These are phyloP conservation scores for Microstegium vimineum DNA, from an alignment of 176 grass and related monocot genomes.

Conservation along the genomic window DNA sequence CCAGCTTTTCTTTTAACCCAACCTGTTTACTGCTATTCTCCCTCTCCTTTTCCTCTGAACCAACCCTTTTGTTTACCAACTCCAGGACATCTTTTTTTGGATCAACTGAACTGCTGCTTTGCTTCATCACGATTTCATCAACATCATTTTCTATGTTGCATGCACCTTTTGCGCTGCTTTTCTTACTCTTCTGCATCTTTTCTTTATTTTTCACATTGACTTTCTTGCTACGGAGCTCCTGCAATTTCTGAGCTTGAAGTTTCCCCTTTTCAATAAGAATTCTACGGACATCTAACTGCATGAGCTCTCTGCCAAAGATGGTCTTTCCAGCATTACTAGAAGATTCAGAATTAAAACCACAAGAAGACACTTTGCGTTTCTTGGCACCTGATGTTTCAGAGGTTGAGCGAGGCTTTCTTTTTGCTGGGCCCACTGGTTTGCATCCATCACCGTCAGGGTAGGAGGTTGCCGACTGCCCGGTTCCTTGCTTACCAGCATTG, in stretches of 20 bases:
- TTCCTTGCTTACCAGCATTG: constrained; percentile 4
- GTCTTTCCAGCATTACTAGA: constrained; percentile 2
- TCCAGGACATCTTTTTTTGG: constrained; percentile 14
- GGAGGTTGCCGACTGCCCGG: neutral
- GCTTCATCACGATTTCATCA: constrained; percentile 13
- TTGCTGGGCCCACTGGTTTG: neutral
- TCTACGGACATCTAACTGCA: constrained; percentile 27
- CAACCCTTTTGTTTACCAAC: constrained; percentile 13
- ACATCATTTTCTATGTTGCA: neutral
- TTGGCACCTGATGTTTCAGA: constrained; percentile 27
- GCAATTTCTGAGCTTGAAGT: constrained; percentile 38
- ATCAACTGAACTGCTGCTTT: neutral
- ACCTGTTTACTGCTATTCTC: constrained; percentile 6
- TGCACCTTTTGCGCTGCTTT: neutral
- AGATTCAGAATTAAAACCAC: constrained; percentile 26
- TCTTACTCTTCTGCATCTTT: constrained; percentile 27
- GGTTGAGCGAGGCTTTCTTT: constrained; percentile 31
- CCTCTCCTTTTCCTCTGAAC: constrained; percentile 17
- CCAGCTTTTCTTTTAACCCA: constrained; percentile 16
- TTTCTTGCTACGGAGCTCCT: constrained; percentile 37
- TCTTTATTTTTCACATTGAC: constrained; percentile 27
- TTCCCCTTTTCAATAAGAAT: constrained; percentile 45
- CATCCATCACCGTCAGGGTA: neutral
- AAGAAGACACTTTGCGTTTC: constrained; percentile 21
- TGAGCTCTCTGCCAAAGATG: constrained; percentile 13